A percentile compares a stretch with the other conserved stretches of the same genome.
Conservation (phyloP, 164 flowering plant species). For the Aristolochia californica region DNA sequence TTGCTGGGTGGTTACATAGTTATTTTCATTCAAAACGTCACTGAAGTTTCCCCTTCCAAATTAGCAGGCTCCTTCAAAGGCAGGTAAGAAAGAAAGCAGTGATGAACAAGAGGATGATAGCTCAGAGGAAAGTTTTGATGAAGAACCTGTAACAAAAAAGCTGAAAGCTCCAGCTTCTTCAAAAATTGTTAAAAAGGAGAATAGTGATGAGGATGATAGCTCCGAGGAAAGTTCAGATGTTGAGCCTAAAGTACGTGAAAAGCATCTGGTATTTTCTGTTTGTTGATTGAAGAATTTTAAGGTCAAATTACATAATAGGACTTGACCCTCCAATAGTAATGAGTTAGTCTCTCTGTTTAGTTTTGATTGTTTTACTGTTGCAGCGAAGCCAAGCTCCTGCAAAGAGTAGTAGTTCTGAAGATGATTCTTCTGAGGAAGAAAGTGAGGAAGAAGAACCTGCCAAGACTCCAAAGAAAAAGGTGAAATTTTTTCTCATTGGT, state of each 20-base stretch:
- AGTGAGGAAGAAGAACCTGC: constrained; percentile 27
- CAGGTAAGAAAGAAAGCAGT: neutral
- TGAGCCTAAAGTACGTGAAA: neutral
- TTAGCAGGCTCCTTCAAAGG: neutral
- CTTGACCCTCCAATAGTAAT: too few species aligned
- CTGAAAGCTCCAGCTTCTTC: constrained; percentile 9
- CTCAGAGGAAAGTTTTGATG: constrained; percentile 31
- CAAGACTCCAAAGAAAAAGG: constrained; percentile 37
- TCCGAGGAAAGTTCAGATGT: constrained; percentile 8
- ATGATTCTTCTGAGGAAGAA: constrained; percentile 31
- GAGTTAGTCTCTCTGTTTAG: neutral
- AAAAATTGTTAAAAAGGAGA: neutral
- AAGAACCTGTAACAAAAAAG: constrained; percentile 30
- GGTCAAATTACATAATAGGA: too few species aligned
- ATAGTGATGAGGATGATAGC: neutral
- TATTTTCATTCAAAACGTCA: too few species aligned
- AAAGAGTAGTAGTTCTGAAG: constrained; percentile 26
- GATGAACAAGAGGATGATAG: constrained; percentile 3
- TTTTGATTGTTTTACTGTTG: neutral
- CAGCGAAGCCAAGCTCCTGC: constrained; percentile 12
- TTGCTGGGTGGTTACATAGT: too few species aligned
- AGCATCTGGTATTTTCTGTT: neutral
- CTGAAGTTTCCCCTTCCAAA: too few species aligned
- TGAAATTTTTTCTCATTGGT: neutral
- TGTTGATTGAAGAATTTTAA: neutral